Evolutionary conservation across 805 yeast species (phyloP).

Genomic region (Suhomyces sp.): DNA sequence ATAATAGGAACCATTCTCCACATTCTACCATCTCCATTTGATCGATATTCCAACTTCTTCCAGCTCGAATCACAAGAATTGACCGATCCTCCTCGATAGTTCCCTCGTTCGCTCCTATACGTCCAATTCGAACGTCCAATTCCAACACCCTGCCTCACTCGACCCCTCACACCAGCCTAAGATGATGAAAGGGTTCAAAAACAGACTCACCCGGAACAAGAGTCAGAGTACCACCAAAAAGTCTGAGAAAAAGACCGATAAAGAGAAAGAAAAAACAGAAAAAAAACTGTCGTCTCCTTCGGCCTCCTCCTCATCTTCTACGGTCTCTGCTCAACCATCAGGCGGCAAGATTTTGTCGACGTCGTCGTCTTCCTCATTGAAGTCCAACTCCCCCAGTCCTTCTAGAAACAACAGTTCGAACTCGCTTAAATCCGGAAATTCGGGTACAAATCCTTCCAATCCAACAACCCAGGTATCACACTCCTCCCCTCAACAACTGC

Average conservation of each 20-base stretch:
- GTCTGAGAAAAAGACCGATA: slow-evolving; percentile 36
- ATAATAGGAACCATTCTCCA: too few species aligned
- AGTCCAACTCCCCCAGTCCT: slow-evolving; percentile 34
- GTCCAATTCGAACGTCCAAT: too few species aligned
- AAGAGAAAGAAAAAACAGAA: slow-evolving; percentile 43
- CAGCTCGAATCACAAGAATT: too few species aligned
- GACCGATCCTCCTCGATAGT: too few species aligned
- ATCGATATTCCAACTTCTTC: too few species aligned
- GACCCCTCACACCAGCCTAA: slow-evolving; percentile 31
- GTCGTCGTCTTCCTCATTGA: slow-evolving; percentile 25
- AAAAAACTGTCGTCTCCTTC: slow-evolving; percentile 20
- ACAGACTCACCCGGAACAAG: slow-evolving; percentile 47
- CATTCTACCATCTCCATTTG: too few species aligned
- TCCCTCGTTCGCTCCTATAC: too few species aligned
- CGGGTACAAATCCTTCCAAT: slow-evolving; percentile 4
- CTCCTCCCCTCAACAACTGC: slow-evolving; percentile 17
- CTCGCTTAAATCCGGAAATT: slow-evolving; percentile 19
- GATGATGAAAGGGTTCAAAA: slow-evolving; percentile 77
- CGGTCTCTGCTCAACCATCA: slow-evolving; percentile 6
- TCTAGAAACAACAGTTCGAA: slow-evolving; percentile 30
- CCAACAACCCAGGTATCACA: slow-evolving; percentile 3
- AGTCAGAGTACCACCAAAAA: slow-evolving; percentile 31
- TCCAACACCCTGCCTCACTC: too few species aligned
- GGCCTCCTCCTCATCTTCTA: slow-evolving; percentile 15
- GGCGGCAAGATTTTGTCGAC: slow-evolving; percentile 15